A percentile compares a stretch with the other conserved stretches of the same genome.
Evolutionary conservation across 257 asterid species (phyloP).

Genomic region (Hygrophila difformis): DNA sequence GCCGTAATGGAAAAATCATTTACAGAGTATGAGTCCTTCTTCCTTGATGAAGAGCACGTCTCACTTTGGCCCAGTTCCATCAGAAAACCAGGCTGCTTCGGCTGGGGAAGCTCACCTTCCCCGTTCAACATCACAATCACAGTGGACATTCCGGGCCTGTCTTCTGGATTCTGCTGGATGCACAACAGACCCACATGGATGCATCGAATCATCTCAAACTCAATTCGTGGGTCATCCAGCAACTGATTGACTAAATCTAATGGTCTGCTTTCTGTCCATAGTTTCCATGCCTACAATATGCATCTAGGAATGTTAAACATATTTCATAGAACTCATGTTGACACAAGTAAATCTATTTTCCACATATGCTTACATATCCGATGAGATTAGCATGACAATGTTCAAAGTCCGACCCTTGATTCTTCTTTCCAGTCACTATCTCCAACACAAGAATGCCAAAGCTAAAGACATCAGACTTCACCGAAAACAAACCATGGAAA

Average conservation of each 20-base stretch:
- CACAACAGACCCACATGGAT: constrained; percentile 27
- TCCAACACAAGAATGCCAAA: too few relatives aligned
- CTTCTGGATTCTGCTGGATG: too few relatives aligned
- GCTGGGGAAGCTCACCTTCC: constrained; percentile 18
- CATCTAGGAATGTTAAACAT: not conserved
- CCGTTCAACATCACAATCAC: constrained; percentile 21
- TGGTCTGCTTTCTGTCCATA: constrained; percentile 24
- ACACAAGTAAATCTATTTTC: too few relatives aligned
- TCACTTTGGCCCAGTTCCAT: constrained; percentile 18
- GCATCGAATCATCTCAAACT: constrained; percentile 10
- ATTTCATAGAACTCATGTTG: too few relatives aligned
- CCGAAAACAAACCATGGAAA: too few relatives aligned
- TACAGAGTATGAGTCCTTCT: constrained; percentile 1
- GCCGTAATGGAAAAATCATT: constrained; percentile 14
- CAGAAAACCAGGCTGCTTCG: constrained; percentile 24
- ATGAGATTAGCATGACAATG: not conserved
- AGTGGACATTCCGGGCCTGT: constrained; percentile 33
- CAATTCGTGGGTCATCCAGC: constrained; percentile 5
- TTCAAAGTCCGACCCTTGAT: not conserved
- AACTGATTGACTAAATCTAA: constrained; percentile 13
- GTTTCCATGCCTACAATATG: constrained; percentile 19
- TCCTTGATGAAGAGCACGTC: constrained; percentile 9
- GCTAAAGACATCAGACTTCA: too few relatives aligned
- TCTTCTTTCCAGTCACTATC: not conserved
- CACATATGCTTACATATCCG: not conserved